phyloP scores from a whole-genome alignment of 1,284 basidiomycete species.

The Golubevia sp. region DNA sequence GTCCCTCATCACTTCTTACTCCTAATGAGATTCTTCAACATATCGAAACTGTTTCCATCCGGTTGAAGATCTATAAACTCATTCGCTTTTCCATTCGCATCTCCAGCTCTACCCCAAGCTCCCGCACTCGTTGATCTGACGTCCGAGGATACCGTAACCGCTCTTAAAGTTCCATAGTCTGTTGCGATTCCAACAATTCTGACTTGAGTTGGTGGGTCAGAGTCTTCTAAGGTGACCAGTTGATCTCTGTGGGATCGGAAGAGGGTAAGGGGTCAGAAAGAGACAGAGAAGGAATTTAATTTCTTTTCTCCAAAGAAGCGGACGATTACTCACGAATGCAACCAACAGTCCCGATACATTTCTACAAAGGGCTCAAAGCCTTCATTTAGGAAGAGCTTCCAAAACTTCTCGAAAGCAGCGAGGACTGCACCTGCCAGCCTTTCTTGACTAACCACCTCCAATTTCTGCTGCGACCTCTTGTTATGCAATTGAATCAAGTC shows the following conservation, averaged over 20 bases:
- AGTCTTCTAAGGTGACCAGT: conserved; percentile 78
- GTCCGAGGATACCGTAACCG: conserved; percentile 66
- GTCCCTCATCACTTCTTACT: conserved; percentile 64
- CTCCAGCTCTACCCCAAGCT: conserved; percentile 30
- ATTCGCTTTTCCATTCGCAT: conserved; percentile 4
- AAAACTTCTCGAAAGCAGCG: conserved; percentile 77
- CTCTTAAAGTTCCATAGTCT: conserved; percentile 84
- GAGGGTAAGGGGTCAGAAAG: conserved; percentile 6
- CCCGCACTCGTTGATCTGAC: conserved; percentile 16
- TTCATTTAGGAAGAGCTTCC: conserved; percentile 72
- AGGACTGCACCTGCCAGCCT: conserved; percentile 76
- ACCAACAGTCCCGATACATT: conserved; percentile 76
- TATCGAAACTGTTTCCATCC: conserved; percentile 95
- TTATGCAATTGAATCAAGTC: conserved; percentile 67
- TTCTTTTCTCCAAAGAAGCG: background rate
- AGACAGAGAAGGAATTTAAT: background rate
- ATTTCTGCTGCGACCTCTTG: conserved; percentile 49
- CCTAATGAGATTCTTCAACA: conserved; percentile 87
- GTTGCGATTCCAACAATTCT: conserved; percentile 84
- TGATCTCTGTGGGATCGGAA: conserved; percentile 70
- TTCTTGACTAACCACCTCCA: conserved; percentile 71
- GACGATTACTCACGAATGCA: conserved; percentile 76
- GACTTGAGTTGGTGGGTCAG: conserved; percentile 72
- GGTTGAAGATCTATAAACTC: conserved; percentile 74
- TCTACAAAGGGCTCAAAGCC: conserved; percentile 55